A percentile compares a stretch with the other conserved stretches of the same genome.
phyloP scores from a whole-genome alignment of 192 early-diverging fungal genomes.

The Linnemannia hyalina region DNA sequence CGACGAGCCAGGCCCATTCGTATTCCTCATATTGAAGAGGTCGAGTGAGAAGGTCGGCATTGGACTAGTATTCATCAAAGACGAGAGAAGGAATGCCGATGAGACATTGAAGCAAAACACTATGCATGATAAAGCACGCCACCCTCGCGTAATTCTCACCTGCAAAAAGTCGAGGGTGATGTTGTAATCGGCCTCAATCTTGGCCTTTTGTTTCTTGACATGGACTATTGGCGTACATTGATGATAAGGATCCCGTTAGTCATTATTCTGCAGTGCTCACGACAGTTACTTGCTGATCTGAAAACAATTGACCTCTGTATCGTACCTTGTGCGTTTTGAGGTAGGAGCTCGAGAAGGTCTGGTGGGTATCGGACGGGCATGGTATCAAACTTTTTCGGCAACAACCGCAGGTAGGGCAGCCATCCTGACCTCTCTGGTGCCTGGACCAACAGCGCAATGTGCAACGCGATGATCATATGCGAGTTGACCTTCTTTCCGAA shows the following conservation, averaged over 20 bases:
- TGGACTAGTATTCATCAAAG: slow-evolving; percentile 12
- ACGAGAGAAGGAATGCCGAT: not conserved
- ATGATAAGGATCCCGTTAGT: not conserved
- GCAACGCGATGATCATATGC: slow-evolving; percentile 63
- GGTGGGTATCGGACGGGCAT: slow-evolving; percentile 63
- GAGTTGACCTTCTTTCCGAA: slow-evolving; percentile 56
- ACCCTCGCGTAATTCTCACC: not conserved
- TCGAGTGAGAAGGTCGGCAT: slow-evolving; percentile 16
- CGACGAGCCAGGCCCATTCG: slow-evolving; percentile 74
- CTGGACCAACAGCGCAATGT: slow-evolving; percentile 56
- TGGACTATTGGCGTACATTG: slow-evolving; percentile 39
- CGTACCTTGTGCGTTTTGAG: slow-evolving; percentile 57
- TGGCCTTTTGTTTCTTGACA: slow-evolving; percentile 58
- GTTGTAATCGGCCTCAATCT: slow-evolving; percentile 63
- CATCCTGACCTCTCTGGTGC: slow-evolving; percentile 57
- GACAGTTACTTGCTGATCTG: not conserved
- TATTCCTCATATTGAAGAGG: slow-evolving; percentile 59
- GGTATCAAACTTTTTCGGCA: slow-evolving; percentile 67
- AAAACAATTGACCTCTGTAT: not conserved
- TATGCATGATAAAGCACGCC: not conserved
- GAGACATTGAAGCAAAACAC: not conserved
- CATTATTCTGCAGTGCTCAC: not conserved
- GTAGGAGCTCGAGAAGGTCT: slow-evolving; percentile 51
- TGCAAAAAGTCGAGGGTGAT: slow-evolving; percentile 18
- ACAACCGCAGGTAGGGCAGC: slow-evolving; percentile 61